Evolutionary conservation across 306 rosid genomes (phyloP), one percentile per base, ranked within the genome.

Genomic region (Sesbania bispinosa): DNA sequence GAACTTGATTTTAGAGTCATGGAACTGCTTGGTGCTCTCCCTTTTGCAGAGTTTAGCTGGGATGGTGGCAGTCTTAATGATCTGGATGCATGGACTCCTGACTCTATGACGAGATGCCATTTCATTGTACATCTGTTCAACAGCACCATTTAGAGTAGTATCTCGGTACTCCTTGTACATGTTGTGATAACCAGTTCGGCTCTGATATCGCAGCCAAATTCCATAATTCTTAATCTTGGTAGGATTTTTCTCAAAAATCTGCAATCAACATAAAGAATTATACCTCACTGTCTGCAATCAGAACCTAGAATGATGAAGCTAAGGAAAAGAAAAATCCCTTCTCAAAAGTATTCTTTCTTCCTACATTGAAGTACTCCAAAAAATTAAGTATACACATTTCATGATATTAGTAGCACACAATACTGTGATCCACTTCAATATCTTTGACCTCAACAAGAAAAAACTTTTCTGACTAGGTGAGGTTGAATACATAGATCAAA

Each of bases 31-130:
- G 57, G 89, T 84, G 82, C 91, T 78, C 74, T 90, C 96, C 80
- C 96, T 90, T 73, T 90, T 90, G 91, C 96, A 90, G 10, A 88
- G 83, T 42, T 86, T 90, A 13, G 97, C 97, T 0, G 88, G 89
- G 62, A 91, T 69, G 4, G 90, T 91, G 3, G 96, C 97, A 10
- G 96, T 88, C 84, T 88, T 91, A 10, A 91, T 88, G 80, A 91
- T 91, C 73, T 91, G 96, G 62, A 91, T 91, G 88, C 97, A 91
- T 0, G 95, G 97, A 62, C 1, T 36, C 78, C 95, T 81, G 52
- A 90, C 97, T 43, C 95, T 80, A 60, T 90, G 97, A 48, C 97
- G 92, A 6, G 92, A 90, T 4, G 87, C 97, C 95, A 90, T 84
- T 76, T 90, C 95, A 3, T 20, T 86, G 82, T 90, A 90, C 97